phyloP scores from a whole-genome alignment of 768 basidiomycete species.

The Leccinellum albellum region DNA sequence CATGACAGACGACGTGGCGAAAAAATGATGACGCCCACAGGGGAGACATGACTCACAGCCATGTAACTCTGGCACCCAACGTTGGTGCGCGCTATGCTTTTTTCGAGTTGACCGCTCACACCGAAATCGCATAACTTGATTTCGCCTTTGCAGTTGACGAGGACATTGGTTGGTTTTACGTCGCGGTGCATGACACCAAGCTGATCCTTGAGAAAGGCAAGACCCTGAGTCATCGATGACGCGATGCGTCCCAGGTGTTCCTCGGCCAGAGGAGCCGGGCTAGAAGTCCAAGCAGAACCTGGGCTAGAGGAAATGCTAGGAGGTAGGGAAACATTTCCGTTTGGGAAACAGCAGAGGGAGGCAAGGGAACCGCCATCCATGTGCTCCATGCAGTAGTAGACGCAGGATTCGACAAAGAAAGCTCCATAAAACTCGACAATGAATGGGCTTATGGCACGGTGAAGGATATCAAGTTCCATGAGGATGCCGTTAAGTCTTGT shows the following conservation, averaged over 20 bases:
- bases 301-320: conserved; percentile 31
- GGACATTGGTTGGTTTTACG: conserved; percentile 92
- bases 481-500: conserved; percentile 93
- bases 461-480: conserved; percentile 97
- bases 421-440: conserved; percentile 99
- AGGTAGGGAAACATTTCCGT: conserved; percentile 33
- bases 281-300: conserved; percentile 34
- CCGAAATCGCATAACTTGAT: conserved; percentile 98
- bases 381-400: conserved; percentile 99
- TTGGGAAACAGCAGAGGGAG: conserved; percentile 54
- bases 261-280: conserved; percentile 52
- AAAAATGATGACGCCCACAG: conserved; percentile 1
- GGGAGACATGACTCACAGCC: conserved; percentile 65
- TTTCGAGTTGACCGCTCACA: conserved; percentile 97
- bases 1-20: conserved; percentile 1
- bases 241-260: conserved; percentile 81
- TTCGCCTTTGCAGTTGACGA: conserved; percentile 83
- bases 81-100: conserved; percentile 94
- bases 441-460: conserved; percentile 84
- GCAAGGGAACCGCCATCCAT: conserved; percentile 99
- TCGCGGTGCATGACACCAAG: conserved; percentile 84
- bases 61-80: conserved; percentile 99
- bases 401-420: conserved; percentile 99
- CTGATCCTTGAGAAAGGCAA: conserved; percentile 94
- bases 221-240: conserved; percentile 76